Percentiles rank a stretch among this genome's conserved stretches.
Evolutionary conservation across 805 yeast genomes (phyloP).

Genomic region (Cyberlindnera nakhonratchasimensis): DNA sequence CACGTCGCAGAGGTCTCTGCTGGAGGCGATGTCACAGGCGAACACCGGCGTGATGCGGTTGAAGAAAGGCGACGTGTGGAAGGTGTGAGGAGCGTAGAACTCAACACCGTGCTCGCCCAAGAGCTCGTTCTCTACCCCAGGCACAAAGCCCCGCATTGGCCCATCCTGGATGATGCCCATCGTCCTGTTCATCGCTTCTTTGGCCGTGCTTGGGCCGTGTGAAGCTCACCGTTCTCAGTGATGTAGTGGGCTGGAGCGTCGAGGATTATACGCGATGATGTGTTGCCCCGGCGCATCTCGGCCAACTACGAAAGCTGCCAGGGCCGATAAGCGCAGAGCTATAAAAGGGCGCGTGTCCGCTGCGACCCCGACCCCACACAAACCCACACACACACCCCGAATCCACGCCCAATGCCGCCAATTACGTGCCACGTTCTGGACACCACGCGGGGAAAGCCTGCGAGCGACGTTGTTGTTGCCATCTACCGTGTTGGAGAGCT

Average conservation of each 20-base stretch:
- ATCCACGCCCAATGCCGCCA: conserved; percentile 49
- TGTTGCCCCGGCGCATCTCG: conserved; percentile 12
- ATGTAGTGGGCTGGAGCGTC: too few relatives aligned
- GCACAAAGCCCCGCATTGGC: conserved; percentile 29
- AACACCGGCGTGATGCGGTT: conserved; percentile 30
- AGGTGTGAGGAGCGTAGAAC: conserved; percentile 35
- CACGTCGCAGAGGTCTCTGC: conserved; percentile 21
- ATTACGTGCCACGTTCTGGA: conserved; percentile 89
- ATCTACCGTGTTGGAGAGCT: conserved; percentile 36
- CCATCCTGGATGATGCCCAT: too few relatives aligned
- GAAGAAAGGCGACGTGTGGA: conserved; percentile 33
- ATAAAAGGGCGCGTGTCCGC: neutral
- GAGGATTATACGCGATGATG: neutral
- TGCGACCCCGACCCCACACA: too few relatives aligned
- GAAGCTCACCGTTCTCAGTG: too few relatives aligned
- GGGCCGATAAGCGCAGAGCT: neutral
- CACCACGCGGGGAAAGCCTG: conserved; percentile 82
- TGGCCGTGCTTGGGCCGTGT: too few relatives aligned
- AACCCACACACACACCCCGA: too few relatives aligned
- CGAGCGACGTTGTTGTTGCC: conserved; percentile 67
- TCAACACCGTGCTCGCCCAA: conserved; percentile 25
- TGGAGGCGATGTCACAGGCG: conserved; percentile 28
- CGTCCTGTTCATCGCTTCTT: too few relatives aligned
- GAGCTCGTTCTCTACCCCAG: conserved; percentile 28
- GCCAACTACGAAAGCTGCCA: conserved; percentile 13